phyloP scores from a whole-genome alignment of 495 filamentous ascomycete genomes.

The Corynascus novoguineensis region DNA sequence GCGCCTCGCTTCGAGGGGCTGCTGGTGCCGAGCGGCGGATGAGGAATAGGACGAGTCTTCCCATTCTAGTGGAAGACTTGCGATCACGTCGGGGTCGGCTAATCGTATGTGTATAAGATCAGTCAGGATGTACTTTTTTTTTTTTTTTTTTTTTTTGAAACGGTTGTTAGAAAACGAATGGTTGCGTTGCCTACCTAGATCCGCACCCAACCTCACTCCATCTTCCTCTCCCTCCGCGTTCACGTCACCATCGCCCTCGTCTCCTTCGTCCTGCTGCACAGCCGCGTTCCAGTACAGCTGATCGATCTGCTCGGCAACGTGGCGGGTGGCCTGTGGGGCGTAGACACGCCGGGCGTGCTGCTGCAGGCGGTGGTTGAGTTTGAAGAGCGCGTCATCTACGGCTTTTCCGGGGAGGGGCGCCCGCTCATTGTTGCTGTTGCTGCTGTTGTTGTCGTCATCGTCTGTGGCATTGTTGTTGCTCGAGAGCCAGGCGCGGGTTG shows the following conservation, averaged over 20 bases:
- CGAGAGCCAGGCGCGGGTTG: constrained; percentile 52
- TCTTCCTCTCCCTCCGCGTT: constrained; percentile 4
- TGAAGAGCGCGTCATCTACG: constrained; percentile 41
- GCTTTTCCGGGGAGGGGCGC: constrained; percentile 47
- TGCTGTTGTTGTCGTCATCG: constrained; percentile 39
- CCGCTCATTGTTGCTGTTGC: constrained; percentile 22
- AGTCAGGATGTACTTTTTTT: neutral
- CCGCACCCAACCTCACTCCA: constrained; percentile 26
- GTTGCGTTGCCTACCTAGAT: constrained; percentile 39
- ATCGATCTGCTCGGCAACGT: constrained; percentile 80
- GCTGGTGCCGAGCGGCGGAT: constrained; percentile 21
- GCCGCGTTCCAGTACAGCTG: constrained; percentile 59
- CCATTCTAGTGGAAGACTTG: constrained; percentile 42
- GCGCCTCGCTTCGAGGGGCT: constrained; percentile 35
- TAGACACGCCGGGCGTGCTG: constrained; percentile 70
- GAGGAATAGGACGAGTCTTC: neutral
- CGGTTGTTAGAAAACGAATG: neutral
- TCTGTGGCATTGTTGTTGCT: constrained; percentile 28
- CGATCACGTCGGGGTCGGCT: constrained; percentile 41
- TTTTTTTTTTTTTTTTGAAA: neutral
- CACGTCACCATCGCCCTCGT: constrained; percentile 30
- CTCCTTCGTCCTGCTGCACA: constrained; percentile 39
- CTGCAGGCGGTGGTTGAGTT: constrained; percentile 60
- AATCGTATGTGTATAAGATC: neutral
- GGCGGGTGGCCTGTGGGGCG: constrained; percentile 65